phyloP scores from a whole-genome alignment of 129 eudicot genomes.

The Artemisia argyi region DNA sequence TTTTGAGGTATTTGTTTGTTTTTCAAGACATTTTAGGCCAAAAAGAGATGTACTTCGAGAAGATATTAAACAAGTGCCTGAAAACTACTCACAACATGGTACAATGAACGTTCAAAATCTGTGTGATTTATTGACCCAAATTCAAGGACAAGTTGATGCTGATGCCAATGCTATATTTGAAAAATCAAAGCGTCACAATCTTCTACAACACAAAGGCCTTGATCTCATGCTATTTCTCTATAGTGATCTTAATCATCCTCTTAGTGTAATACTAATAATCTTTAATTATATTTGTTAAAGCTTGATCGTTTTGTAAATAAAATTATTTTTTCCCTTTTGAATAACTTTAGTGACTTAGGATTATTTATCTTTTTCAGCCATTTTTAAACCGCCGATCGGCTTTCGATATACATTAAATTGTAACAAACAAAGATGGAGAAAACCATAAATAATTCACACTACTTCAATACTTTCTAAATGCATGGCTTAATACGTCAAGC shows the following conservation, averaged over 20 bases:
- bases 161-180: conserved; percentile 30
- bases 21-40: conserved; percentile 44
- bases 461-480: no score
- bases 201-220: conserved; percentile 38
- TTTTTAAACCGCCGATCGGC: no score
- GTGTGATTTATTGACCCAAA: conserved; percentile 37
- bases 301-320: not conserved
- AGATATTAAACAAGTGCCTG: conserved; percentile 32
- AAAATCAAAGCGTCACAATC: conserved; percentile 46
- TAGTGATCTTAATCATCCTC: conserved; percentile 51
- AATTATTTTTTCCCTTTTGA: not conserved
- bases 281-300: conserved; percentile 1
- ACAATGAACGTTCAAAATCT: conserved; percentile 36
- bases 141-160: conserved; percentile 39
- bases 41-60: conserved; percentile 40
- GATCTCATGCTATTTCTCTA: conserved; percentile 44
- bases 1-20: conserved; percentile 53
- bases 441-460: no score
- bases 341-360: no score
- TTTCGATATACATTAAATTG: no score
- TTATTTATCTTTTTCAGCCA: no score
- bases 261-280: conserved; percentile 11
- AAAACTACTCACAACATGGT: conserved; percentile 35
- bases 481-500: no score
- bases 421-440: no score